These are phyloP conservation scores for Telopea speciosissima DNA, from an alignment of 177 flowering plant genomes.

Conservation along the genomic window DNA sequence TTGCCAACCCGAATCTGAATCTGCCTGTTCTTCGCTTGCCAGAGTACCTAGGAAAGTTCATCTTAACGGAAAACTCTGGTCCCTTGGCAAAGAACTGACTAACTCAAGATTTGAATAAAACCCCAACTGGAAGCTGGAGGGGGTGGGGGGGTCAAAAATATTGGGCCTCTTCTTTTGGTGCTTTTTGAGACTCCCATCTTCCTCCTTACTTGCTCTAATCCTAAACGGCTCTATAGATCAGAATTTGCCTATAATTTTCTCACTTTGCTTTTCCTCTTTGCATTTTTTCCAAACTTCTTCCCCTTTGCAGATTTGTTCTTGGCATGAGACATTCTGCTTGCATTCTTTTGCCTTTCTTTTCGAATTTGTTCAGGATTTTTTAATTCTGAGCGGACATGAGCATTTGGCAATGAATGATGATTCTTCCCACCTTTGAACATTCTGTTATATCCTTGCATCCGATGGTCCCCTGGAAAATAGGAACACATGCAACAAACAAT, in stretches of 20 bases:
- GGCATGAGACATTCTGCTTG: constrained; percentile 35
- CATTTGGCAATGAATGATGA: constrained; percentile 47
- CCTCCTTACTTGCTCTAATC: neutral
- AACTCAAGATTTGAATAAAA: neutral
- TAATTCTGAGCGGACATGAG: constrained; percentile 79
- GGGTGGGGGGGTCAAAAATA: no score
- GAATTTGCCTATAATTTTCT: constrained; percentile 5
- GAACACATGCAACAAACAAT: no score
- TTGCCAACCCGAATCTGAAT: no score
- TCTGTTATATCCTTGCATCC: constrained; percentile 24
- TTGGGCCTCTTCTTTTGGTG: neutral
- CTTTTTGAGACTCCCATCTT: neutral
- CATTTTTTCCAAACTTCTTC: constrained; percentile 35
- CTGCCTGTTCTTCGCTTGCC: no score
- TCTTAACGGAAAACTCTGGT: neutral
- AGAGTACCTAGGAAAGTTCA: no score
- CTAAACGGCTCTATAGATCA: neutral
- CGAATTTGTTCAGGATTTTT: constrained; percentile 73
- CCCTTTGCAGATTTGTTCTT: constrained; percentile 52
- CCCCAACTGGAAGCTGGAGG: neutral
- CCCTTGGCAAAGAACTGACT: neutral
- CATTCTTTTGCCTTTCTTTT: constrained; percentile 69
- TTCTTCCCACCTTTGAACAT: constrained; percentile 43
- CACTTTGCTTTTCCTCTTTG: constrained; percentile 28
- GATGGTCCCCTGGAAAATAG: constrained; percentile 30